Percentiles rank a stretch among this genome's conserved stretches.
phyloP scores from a whole-genome alignment of 2,329 filamentous ascomycete species.

The Fusarium sp. region DNA sequence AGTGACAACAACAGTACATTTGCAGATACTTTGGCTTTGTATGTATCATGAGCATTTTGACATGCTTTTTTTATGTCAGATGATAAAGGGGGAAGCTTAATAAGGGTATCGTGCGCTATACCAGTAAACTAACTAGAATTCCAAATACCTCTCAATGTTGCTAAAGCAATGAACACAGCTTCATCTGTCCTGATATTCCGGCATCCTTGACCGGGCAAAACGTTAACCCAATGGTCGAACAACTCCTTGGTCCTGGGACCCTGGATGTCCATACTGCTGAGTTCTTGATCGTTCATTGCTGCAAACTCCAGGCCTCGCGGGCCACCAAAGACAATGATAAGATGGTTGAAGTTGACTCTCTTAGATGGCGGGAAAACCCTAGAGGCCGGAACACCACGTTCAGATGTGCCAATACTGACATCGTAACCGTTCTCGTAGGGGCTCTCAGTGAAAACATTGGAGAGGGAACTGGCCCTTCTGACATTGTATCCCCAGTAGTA shows the following conservation, averaged over 20 bases:
- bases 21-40: conserved; percentile 43
- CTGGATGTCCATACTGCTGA: conserved; percentile 69
- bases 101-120: conserved; percentile 39
- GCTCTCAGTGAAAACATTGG: conserved; percentile 79
- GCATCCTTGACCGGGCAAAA: conserved; percentile 82
- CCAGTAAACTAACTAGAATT: conserved; percentile 42
- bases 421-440: conserved; percentile 82
- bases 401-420: conserved; percentile 83
- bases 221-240: conserved; percentile 87
- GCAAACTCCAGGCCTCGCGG: conserved; percentile 82
- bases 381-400: conserved; percentile 69
- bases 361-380: conserved; percentile 56
- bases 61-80: conserved; percentile 6
- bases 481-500: conserved; percentile 90
- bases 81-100: not conserved
- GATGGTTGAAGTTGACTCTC: conserved; percentile 68
- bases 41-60: conserved; percentile 31
- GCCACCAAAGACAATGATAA: conserved; percentile 83
- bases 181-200: conserved; percentile 86
- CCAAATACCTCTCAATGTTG: conserved; percentile 70
- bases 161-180: conserved; percentile 79
- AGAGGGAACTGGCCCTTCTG: conserved; percentile 71
- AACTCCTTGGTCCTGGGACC: conserved; percentile 72
- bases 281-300: conserved; percentile 66
- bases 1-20: conserved; percentile 44